A percentile compares a stretch with the other conserved stretches of the same genome.
Evolutionary conservation across 805 yeast genomes (phyloP).

Genomic region (Myxozyma vanderwaltii): DNA sequence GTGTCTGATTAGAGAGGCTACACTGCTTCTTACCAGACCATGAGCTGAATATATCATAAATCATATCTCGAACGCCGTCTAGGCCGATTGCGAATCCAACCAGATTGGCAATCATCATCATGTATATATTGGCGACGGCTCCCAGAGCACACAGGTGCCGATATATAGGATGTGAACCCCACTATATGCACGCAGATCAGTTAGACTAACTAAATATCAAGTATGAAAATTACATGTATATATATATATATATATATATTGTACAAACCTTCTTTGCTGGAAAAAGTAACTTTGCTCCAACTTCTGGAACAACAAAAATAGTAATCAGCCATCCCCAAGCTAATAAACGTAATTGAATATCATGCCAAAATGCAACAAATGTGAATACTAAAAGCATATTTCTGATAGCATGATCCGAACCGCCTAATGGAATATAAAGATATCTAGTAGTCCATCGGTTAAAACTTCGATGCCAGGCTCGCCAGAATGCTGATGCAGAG

Average conservation of each 20-base stretch:
- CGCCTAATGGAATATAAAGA: slow-evolving; percentile 90
- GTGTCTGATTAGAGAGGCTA: too few species aligned
- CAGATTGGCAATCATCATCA: slow-evolving; percentile 96
- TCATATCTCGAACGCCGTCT: slow-evolving; percentile 72
- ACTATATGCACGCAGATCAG: slow-evolving; percentile 41
- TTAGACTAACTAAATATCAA: too few species aligned
- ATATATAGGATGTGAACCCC: slow-evolving; percentile 61
- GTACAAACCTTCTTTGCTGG: slow-evolving; percentile 38
- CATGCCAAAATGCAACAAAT: slow-evolving; percentile 98
- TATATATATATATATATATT: background rate
- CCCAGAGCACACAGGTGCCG: slow-evolving; percentile 84
- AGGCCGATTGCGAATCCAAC: slow-evolving; percentile 93
- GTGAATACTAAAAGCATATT: slow-evolving; percentile 86
- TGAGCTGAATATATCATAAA: slow-evolving; percentile 73
- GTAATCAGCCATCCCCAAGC: slow-evolving; percentile 98
- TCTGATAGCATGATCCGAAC: slow-evolving; percentile 66
- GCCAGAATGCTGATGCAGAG: slow-evolving; percentile 94
- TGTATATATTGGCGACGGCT: slow-evolving; percentile 87
- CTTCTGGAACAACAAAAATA: slow-evolving; percentile 82
- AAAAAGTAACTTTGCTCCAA: slow-evolving; percentile 55
- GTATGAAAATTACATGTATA: too few species aligned
- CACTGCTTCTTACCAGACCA: slow-evolving; percentile 51
- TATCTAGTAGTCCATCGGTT: slow-evolving; percentile 89
- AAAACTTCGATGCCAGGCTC: slow-evolving; percentile 97
- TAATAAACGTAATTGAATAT: slow-evolving; percentile 79